Percentiles rank a stretch among this genome's conserved stretches.
These are phyloP conservation scores for Eucalyptus tenuipes DNA, from an alignment of 345 rosid species.

Conservation along the genomic window DNA sequence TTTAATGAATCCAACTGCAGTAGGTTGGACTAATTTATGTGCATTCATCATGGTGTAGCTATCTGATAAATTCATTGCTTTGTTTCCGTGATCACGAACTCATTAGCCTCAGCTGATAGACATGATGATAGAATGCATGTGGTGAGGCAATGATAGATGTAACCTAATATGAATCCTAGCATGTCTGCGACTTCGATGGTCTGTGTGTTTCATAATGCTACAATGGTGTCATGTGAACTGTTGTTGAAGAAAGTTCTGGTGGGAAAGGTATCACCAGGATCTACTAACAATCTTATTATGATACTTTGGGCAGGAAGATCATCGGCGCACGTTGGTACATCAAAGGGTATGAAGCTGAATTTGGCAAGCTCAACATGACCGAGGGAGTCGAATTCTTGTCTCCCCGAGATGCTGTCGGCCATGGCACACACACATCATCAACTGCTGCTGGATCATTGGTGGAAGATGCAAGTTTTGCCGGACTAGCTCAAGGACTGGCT, in stretches of 20 bases:
- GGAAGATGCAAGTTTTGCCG: conserved; percentile 13
- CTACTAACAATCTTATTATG: neutral
- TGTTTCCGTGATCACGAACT: neutral
- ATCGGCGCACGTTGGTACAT: conserved; percentile 34
- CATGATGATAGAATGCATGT: neutral
- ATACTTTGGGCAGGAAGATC: conserved; percentile 18
- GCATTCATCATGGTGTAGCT: neutral
- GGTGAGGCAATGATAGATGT: neutral
- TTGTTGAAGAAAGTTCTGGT: neutral
- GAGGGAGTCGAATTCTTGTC: conserved; percentile 19
- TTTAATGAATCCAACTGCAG: conserved; percentile 33
- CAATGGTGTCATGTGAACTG: neutral
- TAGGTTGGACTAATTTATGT: neutral
- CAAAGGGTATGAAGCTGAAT: conserved; percentile 38
- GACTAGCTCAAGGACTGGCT: conserved; percentile 25
- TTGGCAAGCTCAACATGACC: conserved; percentile 2
- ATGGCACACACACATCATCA: conserved; percentile 31
- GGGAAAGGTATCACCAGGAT: neutral
- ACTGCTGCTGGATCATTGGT: conserved; percentile 22
- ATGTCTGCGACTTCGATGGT: neutral
- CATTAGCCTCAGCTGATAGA: neutral
- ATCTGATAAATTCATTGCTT: neutral
- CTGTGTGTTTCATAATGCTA: neutral
- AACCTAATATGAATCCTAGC: neutral
- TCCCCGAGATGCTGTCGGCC: conserved; percentile 22